Evolutionary conservation across 1,284 basidiomycete species (phyloP), one percentile per base, ranked within the genome.

Genomic region (Ganoderma sinense): DNA sequence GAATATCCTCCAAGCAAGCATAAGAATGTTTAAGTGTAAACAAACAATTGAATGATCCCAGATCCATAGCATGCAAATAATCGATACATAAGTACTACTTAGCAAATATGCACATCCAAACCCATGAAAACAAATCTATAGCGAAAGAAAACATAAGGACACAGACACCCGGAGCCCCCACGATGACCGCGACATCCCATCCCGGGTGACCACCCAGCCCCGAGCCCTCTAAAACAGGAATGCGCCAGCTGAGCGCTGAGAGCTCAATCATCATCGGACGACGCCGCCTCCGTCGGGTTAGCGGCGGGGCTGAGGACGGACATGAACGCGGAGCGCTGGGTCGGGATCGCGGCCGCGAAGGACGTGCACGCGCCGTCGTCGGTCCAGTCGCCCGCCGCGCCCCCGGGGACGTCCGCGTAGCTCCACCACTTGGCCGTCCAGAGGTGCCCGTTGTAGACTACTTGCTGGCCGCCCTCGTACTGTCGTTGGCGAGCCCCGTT

Each of bases 371-470:
- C 71, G 26, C 85, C 85, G 33, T 83, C 77, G 66, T 83, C 78
- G 14, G 74, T 75, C 85, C 84, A 86, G 64, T 83, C 83, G n/a
- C 76, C 82, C 0, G 80, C 78, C 61, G 72, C 36, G 58, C 78
- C 86, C 67, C 87, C 86, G 1, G 88, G 87, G 8, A 74, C 69
- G 67, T 87, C 84, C 71, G 73, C 76, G 75, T 86, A 79, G 53
- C 83, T 84, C 88, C 89, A 90, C 85, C 86, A 88, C 62, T 86
- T 87, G n/a, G 88, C 87, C 8, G 84, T 87, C 87, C 87, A 90
- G 14, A 88, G 80, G 73, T 84, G 81, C 13, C 84, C 86, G 65
- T 75, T 73, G 77, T 83, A 87, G 14, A 82, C 80, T 61, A 83
- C 88, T 61, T 83, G 73, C 33, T 83, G 78, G 4, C 86, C 86